Conservation (phyloP, 2,329 filamentous ascomycete species). For the Stenocarpella maydis region DNA sequence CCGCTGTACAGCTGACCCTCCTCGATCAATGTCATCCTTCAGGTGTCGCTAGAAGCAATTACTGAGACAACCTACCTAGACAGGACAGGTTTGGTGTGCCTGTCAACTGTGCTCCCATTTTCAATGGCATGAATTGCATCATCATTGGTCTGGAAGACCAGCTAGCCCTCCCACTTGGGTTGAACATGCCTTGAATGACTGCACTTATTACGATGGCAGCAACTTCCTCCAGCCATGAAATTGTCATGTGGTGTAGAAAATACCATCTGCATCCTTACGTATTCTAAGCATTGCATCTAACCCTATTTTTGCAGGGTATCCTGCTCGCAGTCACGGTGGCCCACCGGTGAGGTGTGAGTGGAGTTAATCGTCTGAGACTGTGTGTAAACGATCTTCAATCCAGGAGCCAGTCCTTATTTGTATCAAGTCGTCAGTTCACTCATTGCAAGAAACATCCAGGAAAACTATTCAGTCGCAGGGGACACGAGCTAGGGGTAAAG, state of each 20-base stretch:
- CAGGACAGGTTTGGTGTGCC: neutral
- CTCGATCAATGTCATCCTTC: neutral
- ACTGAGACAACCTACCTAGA: neutral
- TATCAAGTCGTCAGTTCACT: neutral
- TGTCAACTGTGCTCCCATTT: neutral
- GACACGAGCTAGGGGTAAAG: neutral
- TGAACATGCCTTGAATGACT: neutral
- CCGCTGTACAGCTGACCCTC: constrained; percentile 5
- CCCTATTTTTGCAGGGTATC: neutral
- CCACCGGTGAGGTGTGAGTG: neutral
- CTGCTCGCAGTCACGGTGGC: neutral
- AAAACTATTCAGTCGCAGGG: neutral
- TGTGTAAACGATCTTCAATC: neutral
- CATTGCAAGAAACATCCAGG: too few species aligned
- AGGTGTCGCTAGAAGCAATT: neutral
- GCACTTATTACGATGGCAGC: too few species aligned
- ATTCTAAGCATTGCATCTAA: neutral
- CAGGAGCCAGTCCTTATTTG: neutral
- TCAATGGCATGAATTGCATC: neutral
- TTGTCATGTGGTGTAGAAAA: constrained; percentile 6
- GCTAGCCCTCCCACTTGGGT: neutral
- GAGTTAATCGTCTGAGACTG: neutral
- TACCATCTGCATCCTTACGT: neutral
- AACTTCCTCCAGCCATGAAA: too few species aligned
- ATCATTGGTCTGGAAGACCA: neutral